Evolutionary conservation across 331 rosid genomes (phyloP), one percentile per base, ranked within the genome.

Genomic region (Stylosanthes scabra): DNA sequence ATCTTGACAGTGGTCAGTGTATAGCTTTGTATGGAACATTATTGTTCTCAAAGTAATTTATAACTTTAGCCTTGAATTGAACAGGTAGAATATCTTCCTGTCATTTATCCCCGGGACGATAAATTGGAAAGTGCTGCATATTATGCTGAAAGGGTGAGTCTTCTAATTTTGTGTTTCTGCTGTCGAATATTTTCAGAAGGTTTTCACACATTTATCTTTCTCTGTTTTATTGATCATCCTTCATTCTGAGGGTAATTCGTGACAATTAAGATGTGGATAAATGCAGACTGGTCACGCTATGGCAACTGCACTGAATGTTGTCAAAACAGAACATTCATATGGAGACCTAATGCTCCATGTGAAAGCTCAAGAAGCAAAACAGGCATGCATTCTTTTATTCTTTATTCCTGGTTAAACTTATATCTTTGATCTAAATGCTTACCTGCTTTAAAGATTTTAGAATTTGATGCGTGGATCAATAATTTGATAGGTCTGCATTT

Each of bases 71-170:
- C 50, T 68, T 85, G 51, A 66, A 52, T 66, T 75, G 59, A 74
- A 67, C 93, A 91, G 97, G 90, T 91, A 41, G 97, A 91, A 70
- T 91, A 91, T 81, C 96, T 91, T 82, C 93, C 97, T 39, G 82
- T 89, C 70, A 74, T 91, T 66, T 80, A 81, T 59, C 86, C 91
- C 8, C 76, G 64, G 50, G 80, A 80, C 73, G 87, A 84, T 68
- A 85, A 87, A 52, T 52, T 52, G 78, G 97, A 91, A 84, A 86
- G 84, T 20, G 91, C 97, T 57, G 66, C 47, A 58, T 82, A 76
- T 68, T 89, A 89, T 81, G 76, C 91, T 46, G 77, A 84, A 68
- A 84, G 91, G 91, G 97, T 91, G 71, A 86, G 93, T 76, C 39
- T 78, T 72, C 65, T 67, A 61, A 29, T 59, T 76, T 68, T 42